A percentile compares a stretch with the other conserved stretches of the same genome.
These are phyloP conservation scores for Metarhizium robertsii DNA, from an alignment of 2,329 filamentous ascomycete species.

Conservation along the genomic window DNA sequence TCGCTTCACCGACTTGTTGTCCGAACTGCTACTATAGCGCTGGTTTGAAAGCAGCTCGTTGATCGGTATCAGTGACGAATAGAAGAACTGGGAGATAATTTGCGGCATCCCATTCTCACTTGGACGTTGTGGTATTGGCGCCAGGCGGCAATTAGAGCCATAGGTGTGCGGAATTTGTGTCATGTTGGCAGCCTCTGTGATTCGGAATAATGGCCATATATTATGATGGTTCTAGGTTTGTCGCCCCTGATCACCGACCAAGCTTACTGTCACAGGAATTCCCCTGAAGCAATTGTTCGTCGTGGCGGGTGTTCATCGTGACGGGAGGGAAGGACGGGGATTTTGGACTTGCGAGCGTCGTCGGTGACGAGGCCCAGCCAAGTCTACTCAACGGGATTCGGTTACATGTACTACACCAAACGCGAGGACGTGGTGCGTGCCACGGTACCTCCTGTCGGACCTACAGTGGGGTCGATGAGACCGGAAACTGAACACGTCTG, in stretches of 20 bases:
- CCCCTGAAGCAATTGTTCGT: background rate
- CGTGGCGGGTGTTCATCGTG: background rate
- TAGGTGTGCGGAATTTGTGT: slow-evolving; percentile 40
- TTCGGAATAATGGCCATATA: background rate
- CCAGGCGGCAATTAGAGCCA: slow-evolving; percentile 48
- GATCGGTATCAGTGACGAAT: slow-evolving; percentile 70
- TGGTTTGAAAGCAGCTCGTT: slow-evolving; percentile 75
- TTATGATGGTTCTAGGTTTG: background rate
- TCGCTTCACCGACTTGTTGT: slow-evolving; percentile 44
- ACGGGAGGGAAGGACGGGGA: background rate
- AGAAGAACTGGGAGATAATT: slow-evolving; percentile 71
- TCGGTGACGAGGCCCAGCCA: too few relatives aligned
- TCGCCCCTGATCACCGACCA: background rate
- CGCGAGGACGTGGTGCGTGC: too few relatives aligned
- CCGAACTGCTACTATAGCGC: slow-evolving; percentile 38
- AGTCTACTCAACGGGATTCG: too few relatives aligned
- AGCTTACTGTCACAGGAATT: background rate
- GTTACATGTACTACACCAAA: too few relatives aligned
- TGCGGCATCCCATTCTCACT: slow-evolving; percentile 44
- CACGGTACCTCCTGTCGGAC: too few relatives aligned
- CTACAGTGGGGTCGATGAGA: too few relatives aligned
- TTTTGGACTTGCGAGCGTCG: too few relatives aligned
- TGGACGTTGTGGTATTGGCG: slow-evolving; percentile 31
- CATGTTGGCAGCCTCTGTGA: background rate
- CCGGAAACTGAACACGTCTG: too few relatives aligned